These are phyloP conservation scores for Cystobasidium ongulense DNA, from an alignment of 768 basidiomycete genomes.

Conservation along the genomic window DNA sequence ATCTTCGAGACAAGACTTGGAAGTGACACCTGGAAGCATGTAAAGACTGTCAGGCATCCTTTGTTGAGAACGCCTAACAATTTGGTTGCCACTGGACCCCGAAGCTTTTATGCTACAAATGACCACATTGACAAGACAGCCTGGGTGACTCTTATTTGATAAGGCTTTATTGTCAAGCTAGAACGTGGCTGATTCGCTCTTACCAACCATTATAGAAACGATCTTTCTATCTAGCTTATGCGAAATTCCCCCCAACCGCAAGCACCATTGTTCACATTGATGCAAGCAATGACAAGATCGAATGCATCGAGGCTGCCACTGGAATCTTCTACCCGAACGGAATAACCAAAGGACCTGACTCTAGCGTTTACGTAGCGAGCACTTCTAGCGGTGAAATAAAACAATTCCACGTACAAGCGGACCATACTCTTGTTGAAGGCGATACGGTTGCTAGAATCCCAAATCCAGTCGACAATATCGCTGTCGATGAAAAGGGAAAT, in stretches of 20 bases:
- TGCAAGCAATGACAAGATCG: conserved; percentile 47
- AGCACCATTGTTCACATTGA: conserved; percentile 62
- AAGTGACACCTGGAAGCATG: conserved; percentile 50
- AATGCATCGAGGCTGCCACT: conserved; percentile 55
- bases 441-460: conserved; percentile 49
- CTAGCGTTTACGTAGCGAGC: conserved; percentile 54
- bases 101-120: conserved; percentile 64
- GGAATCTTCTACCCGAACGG: conserved; percentile 58
- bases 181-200: too few relatives aligned
- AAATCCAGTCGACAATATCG: conserved; percentile 56
- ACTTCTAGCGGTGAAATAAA: conserved; percentile 50
- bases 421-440: conserved; percentile 54
- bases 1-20: conserved; percentile 57
- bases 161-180: background rate
- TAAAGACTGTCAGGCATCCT: conserved; percentile 56
- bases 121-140: conserved; percentile 56
- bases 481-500: conserved; percentile 55
- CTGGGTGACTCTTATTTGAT: conserved; percentile 47
- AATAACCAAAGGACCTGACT: conserved; percentile 49
- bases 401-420: conserved; percentile 56
- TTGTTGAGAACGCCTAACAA: conserved; percentile 63
- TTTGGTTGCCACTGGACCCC: conserved; percentile 60
- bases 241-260: conserved; percentile 15
- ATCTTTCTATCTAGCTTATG: conserved; percentile 44
- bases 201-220: conserved; percentile 40